Percentiles rank a stretch among this genome's conserved stretches.
phyloP scores from a whole-genome alignment of 2,329 filamentous ascomycete genomes.

The Thelonectria rubi region DNA sequence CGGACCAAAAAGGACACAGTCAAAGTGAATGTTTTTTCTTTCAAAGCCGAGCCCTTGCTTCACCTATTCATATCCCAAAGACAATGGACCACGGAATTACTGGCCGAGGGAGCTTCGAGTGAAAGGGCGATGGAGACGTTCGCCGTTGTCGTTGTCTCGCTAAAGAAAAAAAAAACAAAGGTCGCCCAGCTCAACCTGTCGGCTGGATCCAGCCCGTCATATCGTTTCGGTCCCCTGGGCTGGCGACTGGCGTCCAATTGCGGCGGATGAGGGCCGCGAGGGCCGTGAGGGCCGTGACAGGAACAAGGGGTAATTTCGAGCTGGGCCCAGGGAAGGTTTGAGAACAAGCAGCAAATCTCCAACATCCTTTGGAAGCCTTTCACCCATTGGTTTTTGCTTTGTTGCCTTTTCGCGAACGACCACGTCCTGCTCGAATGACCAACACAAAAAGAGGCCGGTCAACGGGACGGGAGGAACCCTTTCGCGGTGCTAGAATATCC shows the following conservation, averaged over 20 bases:
- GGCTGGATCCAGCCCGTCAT: constrained; percentile 43
- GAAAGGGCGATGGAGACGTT: constrained; percentile 12
- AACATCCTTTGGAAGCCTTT: not conserved
- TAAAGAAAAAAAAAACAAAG: constrained; percentile 22
- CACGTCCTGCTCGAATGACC: constrained; percentile 7
- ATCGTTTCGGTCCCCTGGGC: constrained; percentile 37
- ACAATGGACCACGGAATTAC: constrained; percentile 32
- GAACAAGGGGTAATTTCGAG: constrained; percentile 28
- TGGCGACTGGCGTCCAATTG: constrained; percentile 38
- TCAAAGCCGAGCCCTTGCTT: constrained; percentile 32
- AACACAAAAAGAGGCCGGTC: constrained; percentile 30
- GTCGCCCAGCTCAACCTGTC: constrained; percentile 44
- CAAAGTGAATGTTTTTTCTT: not conserved
- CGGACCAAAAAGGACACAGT: not conserved
- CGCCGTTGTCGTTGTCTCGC: constrained; percentile 34
- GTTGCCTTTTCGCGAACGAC: constrained; percentile 3
- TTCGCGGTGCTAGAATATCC: constrained; percentile 39
- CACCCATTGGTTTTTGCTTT: constrained; percentile 7
- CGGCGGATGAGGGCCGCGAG: constrained; percentile 25
- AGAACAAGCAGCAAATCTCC: constrained; percentile 12
- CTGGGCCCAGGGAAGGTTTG: constrained; percentile 22
- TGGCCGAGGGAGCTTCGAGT: constrained; percentile 1
- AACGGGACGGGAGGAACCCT: constrained; percentile 44
- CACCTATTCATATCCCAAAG: constrained; percentile 33
- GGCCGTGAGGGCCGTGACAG: constrained; percentile 24